Evolutionary conservation across 139 green algal species (phyloP), one percentile per base, ranked within the genome.

Genomic region (Chlorella sp.): DNA sequence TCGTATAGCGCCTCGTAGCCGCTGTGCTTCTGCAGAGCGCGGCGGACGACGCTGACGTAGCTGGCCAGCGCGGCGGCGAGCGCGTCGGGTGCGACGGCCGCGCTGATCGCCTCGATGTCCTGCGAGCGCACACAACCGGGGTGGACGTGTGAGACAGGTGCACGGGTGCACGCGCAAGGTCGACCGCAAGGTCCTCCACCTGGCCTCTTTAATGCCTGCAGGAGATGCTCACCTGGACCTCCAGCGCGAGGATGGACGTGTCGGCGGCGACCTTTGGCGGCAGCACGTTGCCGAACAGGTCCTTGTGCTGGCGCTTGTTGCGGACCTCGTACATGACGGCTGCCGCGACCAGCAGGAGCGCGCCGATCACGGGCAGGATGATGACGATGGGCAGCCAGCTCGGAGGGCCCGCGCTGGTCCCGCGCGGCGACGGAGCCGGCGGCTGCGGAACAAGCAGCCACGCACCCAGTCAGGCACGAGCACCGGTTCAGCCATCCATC

Each of bases 271-370:
- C 23, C n/a, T 49, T 50, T 5, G 75, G 75, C 69, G 75, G 75
- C 64, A 76, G 49, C 34, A 80, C 75, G 35, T 73, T 72, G 70
- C 75, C 75, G 20, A 80, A 73, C 35, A 80, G 63, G 69, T 80
- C 71, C 63, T 80, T 76, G 75, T 76, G 75, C 70, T 80, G 73
- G 62, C 69, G 70, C 31, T 76, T 80, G 70, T 80, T 80, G 74
- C 74, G 74, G 26, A 80, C 63, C 63, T 70, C 20, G 4, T 55
- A 22, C 63, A 70, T n/a, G 42, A 80, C 70, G 5, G 49, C 63
- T 17, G 75, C 70, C 1, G 75, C 75, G n/a, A 80, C 71, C 6
- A 80, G 75, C 75, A 80, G 75, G 29, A 80, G 63, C 29, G 70
- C 70, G 17, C 69, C 75, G 34, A 80, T 69, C n/a, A 69, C 74